These are phyloP conservation scores for Macrophomina tecta DNA, from an alignment of 2,329 filamentous ascomycete species.

Conservation along the genomic window DNA sequence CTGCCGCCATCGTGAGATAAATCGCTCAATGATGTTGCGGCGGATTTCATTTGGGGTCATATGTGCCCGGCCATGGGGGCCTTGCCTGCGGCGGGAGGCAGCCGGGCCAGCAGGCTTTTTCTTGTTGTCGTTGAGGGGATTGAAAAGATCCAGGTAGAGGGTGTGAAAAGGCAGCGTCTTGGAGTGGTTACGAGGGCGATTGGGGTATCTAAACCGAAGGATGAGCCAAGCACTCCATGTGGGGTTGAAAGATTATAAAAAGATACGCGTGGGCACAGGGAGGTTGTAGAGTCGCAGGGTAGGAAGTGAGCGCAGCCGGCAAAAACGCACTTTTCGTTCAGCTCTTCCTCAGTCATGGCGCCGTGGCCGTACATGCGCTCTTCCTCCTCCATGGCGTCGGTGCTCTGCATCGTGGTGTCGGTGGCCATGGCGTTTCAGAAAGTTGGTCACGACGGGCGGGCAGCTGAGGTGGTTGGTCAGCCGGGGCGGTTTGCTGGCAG, in stretches of 20 bases:
- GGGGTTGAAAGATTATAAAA: no score
- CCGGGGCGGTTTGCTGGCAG: neutral
- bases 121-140: conserved; percentile 78
- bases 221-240: neutral
- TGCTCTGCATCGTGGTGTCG: conserved; percentile 44
- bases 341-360: conserved; percentile 50
- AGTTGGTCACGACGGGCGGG: neutral
- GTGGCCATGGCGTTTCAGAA: conserved; percentile 9
- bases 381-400: conserved; percentile 54
- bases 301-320: neutral
- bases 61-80: conserved; percentile 63
- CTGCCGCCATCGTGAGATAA: conserved; percentile 84
- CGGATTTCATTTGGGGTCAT: conserved; percentile 78
- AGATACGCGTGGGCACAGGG: neutral
- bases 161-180: conserved; percentile 83
- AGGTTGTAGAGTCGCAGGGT: neutral
- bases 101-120: conserved; percentile 68
- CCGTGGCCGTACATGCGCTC: conserved; percentile 56
- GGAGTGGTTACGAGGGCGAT: conserved; percentile 79
- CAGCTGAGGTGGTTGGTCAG: conserved; percentile 14
- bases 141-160: conserved; percentile 78
- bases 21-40: conserved; percentile 80
- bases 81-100: conserved; percentile 62
- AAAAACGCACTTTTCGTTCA: conserved; percentile 56
- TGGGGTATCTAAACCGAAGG: conserved; percentile 69